Evolutionary conservation across 2,329 filamentous ascomycete species (phyloP).

Genomic region (Beauveria sp.): DNA sequence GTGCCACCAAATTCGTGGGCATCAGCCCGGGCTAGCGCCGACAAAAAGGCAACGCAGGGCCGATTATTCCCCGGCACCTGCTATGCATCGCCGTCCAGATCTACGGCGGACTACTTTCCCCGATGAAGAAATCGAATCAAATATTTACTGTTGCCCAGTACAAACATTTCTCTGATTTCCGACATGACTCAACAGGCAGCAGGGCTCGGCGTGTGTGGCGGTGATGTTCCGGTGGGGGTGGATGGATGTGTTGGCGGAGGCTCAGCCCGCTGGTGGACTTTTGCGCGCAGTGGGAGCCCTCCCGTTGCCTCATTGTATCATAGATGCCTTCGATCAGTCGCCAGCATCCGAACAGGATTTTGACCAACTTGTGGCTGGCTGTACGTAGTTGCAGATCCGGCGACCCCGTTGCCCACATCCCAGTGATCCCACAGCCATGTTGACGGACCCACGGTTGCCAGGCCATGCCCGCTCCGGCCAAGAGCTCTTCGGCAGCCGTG

Average conservation of each 20-base stretch:
- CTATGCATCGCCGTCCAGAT: neutral
- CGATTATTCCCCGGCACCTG: neutral
- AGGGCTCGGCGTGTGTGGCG: neutral
- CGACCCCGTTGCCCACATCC: conserved; percentile 3
- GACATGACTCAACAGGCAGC: too few species aligned
- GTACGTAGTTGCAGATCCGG: conserved; percentile 1
- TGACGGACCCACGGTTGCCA: too few species aligned
- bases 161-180: too few species aligned
- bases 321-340: neutral
- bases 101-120: neutral
- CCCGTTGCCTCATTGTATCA: neutral
- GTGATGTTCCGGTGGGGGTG: neutral
- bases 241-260: neutral
- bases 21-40: too few species aligned
- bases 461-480: neutral
- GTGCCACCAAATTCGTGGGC: too few species aligned
- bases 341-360: neutral
- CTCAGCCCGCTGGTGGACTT: neutral
- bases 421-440: neutral
- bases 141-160: too few species aligned
- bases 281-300: neutral
- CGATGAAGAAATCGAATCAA: neutral
- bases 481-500: neutral
- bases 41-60: neutral
- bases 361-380: neutral